Base-by-base conservation (phyloP, 2,329 filamentous ascomycete genomes). In the Colletotrichum limetticola region DNA sequence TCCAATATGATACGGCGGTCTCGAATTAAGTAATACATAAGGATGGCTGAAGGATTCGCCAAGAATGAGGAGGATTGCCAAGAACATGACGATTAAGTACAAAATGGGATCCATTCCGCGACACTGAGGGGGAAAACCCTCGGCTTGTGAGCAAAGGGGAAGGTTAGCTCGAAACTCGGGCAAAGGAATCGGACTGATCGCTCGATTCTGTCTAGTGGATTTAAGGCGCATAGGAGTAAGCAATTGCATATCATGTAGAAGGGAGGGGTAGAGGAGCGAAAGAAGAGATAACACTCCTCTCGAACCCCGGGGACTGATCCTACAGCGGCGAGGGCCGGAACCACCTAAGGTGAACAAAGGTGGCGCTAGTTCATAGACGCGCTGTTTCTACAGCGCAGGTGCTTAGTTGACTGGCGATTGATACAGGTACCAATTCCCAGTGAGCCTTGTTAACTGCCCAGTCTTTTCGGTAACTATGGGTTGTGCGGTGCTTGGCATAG, bases 21-120 rank as follows among this genome's bases (percentile, higher is more conserved):
- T 16, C 24, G 19, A 14, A 22, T 4, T 19, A 4, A 55, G 63
- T 37, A 55, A 26, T 16, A 11, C 24, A 32, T 11, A 16, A 52
- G 30, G 26, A 16, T 49, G 12, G 57, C n/a, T 24, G 16, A 71
- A 72, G 70, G 70, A 72, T 72, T 49, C 35, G 70, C 66, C 59
- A 63, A 64, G 59, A 28, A 19, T 1, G 4, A 57, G n/a, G 19
- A 72, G 70, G 70, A 72, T 72, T 19, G 70, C 70, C 70, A 69
- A 72, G 70, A 56, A 32, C 16, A 26, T 46, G 59, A 60, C 19
- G 24, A 55, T 37, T 55, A 8, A 46, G 22, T 30, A 58, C 53
- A 4, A 35, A 30, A n/a, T 4, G 1, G 32, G 53, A 63, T 53
- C 26, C n/a, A 59, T 55, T 42, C 9, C 26, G 52, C 53, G 30